Base-by-base conservation (phyloP, 164 flowering plant genomes). In the Buxus sempervirens region DNA sequence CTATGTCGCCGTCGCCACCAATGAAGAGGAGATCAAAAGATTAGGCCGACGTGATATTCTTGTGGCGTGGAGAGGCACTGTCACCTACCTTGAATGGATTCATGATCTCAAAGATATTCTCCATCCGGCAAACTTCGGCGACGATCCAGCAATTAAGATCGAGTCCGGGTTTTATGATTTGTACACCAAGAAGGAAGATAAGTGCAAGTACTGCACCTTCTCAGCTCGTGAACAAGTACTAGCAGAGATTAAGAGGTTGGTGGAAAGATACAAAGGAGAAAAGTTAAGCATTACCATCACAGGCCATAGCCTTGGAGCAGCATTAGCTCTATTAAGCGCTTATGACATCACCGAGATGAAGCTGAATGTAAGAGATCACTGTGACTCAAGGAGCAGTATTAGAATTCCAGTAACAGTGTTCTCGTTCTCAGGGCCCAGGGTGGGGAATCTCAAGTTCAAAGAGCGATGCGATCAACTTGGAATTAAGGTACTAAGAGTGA, bases 1-100 rank as follows among this genome's bases (percentile, higher is more conserved):
- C 36, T 92, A 88, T 71, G 82, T 92, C 0, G 92, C 97, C 0
- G 91, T 89, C 14, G 51, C 88, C 19, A 76, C 78, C 16, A 82
- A 86, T 54, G 84, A 79, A 16, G 79, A 78, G 0, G 86, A 77
- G 78, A 71, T 82, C 67, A 65, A 61, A 18, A 70, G 89, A 42
- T 73, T 88, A 0, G 97, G 97, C 8, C 79, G 97, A 5, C 77
- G 96, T 0, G 94, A 92, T 56, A 85, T 90, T 23, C 75, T 85
- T 14, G 60, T 92, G 3, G 84, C 93, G 0, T 92, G 94, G 94
- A 67, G 97, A 20, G 95, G 97, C 60, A 91, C 97, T 0, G 93
- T 87, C n/a, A 88, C 93, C 0, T 82, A 82, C 72, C 80, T 90
- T 0, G 97, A 91, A 65, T 90, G 93, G 97, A 76, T 90, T 23